These are phyloP conservation scores for Sporisorium scitamineum DNA, from an alignment of 1,284 basidiomycete species.

Conservation along the genomic window DNA sequence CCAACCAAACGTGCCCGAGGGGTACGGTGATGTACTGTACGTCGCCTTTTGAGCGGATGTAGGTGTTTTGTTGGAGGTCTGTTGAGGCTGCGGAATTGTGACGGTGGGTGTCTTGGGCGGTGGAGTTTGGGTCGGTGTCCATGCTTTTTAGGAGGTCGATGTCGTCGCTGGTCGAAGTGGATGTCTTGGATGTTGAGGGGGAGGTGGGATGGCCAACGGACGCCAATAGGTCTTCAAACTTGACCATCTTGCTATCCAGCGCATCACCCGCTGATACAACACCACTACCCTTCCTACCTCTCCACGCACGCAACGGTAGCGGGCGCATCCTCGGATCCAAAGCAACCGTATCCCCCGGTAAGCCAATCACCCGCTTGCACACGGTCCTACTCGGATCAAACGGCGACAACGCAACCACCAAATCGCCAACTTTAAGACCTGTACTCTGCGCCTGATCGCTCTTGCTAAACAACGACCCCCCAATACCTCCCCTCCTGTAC, in stretches of 20 bases:
- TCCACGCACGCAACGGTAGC: conserved; percentile 30
- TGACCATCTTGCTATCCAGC: conserved; percentile 14
- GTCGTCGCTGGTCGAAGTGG: background rate
- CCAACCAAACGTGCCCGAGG: conserved; percentile 79
- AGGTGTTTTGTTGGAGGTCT: conserved; percentile 23
- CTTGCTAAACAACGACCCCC: conserved; percentile 30
- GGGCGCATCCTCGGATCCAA: conserved; percentile 77
- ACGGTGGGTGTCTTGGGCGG: conserved; percentile 1
- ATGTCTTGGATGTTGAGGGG: no score
- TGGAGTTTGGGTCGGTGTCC: conserved; percentile 15
- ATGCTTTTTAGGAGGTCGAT: conserved; percentile 36
- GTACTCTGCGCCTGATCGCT: conserved; percentile 54
- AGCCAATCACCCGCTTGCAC: conserved; percentile 90
- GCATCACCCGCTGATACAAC: background rate
- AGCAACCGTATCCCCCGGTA: conserved; percentile 89
- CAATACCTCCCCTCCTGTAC: conserved; percentile 13
- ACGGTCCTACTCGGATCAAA: conserved; percentile 78
- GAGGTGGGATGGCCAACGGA: background rate
- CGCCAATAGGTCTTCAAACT: conserved; percentile 20
- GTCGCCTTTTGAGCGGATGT: conserved; percentile 31
- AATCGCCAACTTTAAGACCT: conserved; percentile 75
- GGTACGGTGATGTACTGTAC: conserved; percentile 49
- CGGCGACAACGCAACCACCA: conserved; percentile 83
- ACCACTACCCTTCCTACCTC: background rate
- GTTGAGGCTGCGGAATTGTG: conserved; percentile 18